Evolutionary conservation across 345 rosid genomes (phyloP), one percentile per base, ranked within the genome.

Genomic region (Melaleuca quinquenervia): DNA sequence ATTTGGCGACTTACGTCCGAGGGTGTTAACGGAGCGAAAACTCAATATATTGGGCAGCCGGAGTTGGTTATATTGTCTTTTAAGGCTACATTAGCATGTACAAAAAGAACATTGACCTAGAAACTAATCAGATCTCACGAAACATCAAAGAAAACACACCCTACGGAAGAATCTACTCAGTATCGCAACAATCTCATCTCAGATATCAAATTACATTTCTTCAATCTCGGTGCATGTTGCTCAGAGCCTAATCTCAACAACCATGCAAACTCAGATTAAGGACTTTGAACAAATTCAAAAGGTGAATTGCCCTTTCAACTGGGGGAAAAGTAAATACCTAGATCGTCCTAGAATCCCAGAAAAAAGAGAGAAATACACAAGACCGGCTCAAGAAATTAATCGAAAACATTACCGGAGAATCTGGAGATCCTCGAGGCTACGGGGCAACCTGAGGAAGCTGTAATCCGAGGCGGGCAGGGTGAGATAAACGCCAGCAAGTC

Each of bases 381-480:
- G 24, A 15, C 53, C 6, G 53, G 53, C 16, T 52, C 53, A 20
- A 52, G 3, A 53, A 11, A 9, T 36, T 41, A 36, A 36, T 18
- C 80, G 76, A 53, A 54, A 29, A 52, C 16, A 27, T 27, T n/a
- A 97, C 98, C 96, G 95, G 82, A 97, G 98, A 87, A 93, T 92
- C 92, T 95, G 98, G 87, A 97, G 98, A 86, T 97, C 98, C 85
- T 95, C 89, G 85, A 97, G 96, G 92, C 86, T 95, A 45, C 94
- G 95, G 85, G 98, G 98, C 9, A 97, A 91, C 93, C 94, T 96
- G 89, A 97, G 99, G 93, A 96, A 95, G 90, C 98, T 95, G 84
- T 97, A 97, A 90, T 97, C 99, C 50, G 99, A 97, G 32, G 90
- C 88, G 52, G 98, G 98, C 95, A 97, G 87, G 93, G 99, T 95